Base-by-base conservation (phyloP, 2,329 filamentous ascomycete species). In the Xylariales sp. region DNA sequence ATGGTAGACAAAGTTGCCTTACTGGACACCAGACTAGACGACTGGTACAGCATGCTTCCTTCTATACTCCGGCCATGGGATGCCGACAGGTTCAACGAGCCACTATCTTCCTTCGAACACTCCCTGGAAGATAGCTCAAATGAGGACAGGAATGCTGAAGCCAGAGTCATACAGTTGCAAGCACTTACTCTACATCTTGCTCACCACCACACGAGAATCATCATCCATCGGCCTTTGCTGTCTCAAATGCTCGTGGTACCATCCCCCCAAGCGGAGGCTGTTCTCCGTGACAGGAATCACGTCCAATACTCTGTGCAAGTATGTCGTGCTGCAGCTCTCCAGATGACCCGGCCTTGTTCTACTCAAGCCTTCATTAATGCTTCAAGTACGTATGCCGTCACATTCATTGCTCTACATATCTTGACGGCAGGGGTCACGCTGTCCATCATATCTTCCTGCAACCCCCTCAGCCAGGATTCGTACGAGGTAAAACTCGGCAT, bases 381-480 rank as follows among this genome's bases (percentile, higher is more conserved):
- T 0, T 46, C 49, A 2, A 41, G 38, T 13, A 56, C 53, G 0
- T 56, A 54, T 18, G 51, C 53, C 5, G 34, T 48, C 2, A 40
- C 43, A 2, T 55, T 55, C 32, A 41, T 55, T 3, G 42, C 48
- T 3, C 25, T 55, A 13, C 53, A 54, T 20, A 37, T 55, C 0
- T 45, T 56, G 13, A 55, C 53, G 0, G 53, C 53, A 0, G 53
- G 47, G 1, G 45, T 55, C 1, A 44, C 53, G 0, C 31, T 55
- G 1, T 50, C 46, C 11, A 54, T 55, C 15, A 41, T 50, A 29
- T 46, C 46, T 1, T 49, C 37, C 4, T 20, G 49, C 12, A 39
- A 48, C 6, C 48, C 51, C 1, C 16, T 56, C 18, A 54, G 44
- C 15, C 27, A 14, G 17, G 40, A 50, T 12, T 42, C 53, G 2